phyloP scores from a whole-genome alignment of 495 filamentous ascomycete genomes.

The Bacidia gigantensis region DNA sequence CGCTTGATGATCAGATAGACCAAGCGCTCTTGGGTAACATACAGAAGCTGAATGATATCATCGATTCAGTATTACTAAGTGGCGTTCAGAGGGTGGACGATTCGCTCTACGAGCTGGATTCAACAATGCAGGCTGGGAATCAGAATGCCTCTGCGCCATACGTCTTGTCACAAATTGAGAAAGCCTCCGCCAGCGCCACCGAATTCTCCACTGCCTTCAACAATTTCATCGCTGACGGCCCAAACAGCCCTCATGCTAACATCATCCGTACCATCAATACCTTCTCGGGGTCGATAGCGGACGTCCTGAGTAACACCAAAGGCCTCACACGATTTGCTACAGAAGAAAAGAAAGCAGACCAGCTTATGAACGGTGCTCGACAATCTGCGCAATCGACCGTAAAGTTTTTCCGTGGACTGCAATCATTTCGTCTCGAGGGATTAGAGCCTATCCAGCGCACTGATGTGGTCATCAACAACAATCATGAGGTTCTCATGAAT shows the following conservation, averaged over 20 bases:
- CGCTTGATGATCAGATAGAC: conserved; percentile 81
- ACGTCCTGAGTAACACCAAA: conserved; percentile 93
- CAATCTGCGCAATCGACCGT: conserved; percentile 79
- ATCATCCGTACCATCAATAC: conserved; percentile 86
- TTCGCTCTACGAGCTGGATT: conserved; percentile 91
- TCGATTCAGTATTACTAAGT: conserved; percentile 88
- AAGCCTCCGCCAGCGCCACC: conserved; percentile 83
- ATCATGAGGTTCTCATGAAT: conserved; percentile 83
- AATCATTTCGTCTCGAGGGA: conserved; percentile 84
- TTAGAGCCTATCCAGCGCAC: conserved; percentile 81
- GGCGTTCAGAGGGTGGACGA: conserved; percentile 93
- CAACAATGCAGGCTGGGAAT: conserved; percentile 94
- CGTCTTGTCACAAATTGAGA: conserved; percentile 91
- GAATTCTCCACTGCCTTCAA: conserved; percentile 97
- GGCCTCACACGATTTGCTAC: conserved; percentile 87
- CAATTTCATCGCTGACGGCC: conserved; percentile 92
- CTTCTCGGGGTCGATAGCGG: conserved; percentile 79
- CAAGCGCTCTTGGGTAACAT: conserved; percentile 70
- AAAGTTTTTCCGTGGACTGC: conserved; percentile 87
- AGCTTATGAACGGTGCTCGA: conserved; percentile 65
- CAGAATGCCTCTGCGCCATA: conserved; percentile 95
- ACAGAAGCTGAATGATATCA: conserved; percentile 90
- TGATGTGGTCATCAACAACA: conserved; percentile 91
- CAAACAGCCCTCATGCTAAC: conserved; percentile 78
- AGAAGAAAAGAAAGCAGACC: conserved; percentile 84